Conservation (phyloP, 768 basidiomycete species). For the Agaricus blazei region DNA sequence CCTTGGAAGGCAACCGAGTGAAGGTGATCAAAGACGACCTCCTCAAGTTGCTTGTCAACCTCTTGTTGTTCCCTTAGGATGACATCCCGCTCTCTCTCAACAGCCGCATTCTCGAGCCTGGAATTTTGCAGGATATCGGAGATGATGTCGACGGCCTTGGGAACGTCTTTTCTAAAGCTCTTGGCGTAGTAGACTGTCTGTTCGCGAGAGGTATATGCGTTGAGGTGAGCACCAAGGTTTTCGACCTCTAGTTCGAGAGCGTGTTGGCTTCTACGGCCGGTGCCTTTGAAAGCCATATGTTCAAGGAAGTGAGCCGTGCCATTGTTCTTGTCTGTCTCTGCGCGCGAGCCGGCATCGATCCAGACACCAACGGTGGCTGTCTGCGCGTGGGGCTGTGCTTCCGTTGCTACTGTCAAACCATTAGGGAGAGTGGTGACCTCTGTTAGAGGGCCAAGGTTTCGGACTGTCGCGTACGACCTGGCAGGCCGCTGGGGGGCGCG, state of each 20-base stretch:
- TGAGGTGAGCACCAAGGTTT: conserved; percentile 94
- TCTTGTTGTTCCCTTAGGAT: conserved; percentile 98
- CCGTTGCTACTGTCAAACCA: conserved; percentile 93
- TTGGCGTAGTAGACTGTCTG: conserved; percentile 99
- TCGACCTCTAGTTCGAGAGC: conserved; percentile 95
- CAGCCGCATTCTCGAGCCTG: conserved; percentile 79
- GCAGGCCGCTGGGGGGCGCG: conserved; percentile 37
- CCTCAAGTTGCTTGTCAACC: conserved; percentile 97
- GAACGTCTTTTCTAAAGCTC: conserved; percentile 94
- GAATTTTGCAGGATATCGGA: conserved; percentile 97
- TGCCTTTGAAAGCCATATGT: conserved; percentile 98
- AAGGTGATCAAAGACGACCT: conserved; percentile 97
- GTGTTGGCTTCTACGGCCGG: conserved; percentile 81
- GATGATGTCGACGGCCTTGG: conserved; percentile 90
- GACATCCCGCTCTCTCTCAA: conserved; percentile 95
- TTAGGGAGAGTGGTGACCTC: conserved; percentile 91
- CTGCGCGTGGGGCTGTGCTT: conserved; percentile 83
- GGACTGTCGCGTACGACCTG: conserved; percentile 73
- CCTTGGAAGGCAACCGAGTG: conserved; percentile 97
- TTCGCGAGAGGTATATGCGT: conserved; percentile 97
- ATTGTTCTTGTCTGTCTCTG: conserved; percentile 91
- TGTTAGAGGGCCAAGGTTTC: conserved; percentile 70
- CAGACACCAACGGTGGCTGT: conserved; percentile 98
- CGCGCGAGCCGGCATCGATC: conserved; percentile 97
- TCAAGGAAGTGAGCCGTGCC: conserved; percentile 99